These are phyloP conservation scores for Trichodelitschia bisporula DNA, from an alignment of 495 filamentous ascomycete species.

Conservation along the genomic window DNA sequence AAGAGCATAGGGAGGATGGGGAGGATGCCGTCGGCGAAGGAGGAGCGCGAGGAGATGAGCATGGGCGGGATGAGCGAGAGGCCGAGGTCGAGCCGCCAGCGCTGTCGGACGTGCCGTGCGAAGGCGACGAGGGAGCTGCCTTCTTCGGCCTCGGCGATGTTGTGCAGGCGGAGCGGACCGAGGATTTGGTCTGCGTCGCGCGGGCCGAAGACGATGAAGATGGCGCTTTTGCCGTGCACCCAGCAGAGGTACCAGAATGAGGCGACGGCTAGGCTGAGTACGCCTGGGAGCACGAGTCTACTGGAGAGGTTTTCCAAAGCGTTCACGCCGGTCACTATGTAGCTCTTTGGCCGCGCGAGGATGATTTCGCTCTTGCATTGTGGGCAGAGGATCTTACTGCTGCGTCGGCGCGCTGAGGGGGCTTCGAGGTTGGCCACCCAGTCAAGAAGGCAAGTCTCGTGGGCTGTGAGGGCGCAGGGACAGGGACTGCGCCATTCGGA, in stretches of 20 bases:
- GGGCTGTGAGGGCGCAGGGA: slow-evolving; percentile 67
- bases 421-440: slow-evolving; percentile 74
- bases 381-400: slow-evolving; percentile 47
- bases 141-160: neutral
- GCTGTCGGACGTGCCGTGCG: slow-evolving; percentile 5
- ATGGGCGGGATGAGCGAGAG: slow-evolving; percentile 36
- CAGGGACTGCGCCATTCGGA: slow-evolving; percentile 69
- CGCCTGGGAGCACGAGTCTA: slow-evolving; percentile 29
- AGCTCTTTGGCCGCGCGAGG: slow-evolving; percentile 44
- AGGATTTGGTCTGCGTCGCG: slow-evolving; percentile 29
- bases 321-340: slow-evolving; percentile 33
- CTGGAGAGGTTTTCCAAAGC: slow-evolving; percentile 27
- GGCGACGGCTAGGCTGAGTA: slow-evolving; percentile 6
- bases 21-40: slow-evolving; percentile 29
- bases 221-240: slow-evolving; percentile 31
- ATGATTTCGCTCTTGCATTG: slow-evolving; percentile 67
- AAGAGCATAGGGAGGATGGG: slow-evolving; percentile 38
- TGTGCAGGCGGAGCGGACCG: slow-evolving; percentile 8
- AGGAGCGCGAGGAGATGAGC: slow-evolving; percentile 33
- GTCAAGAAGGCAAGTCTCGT: slow-evolving; percentile 70
- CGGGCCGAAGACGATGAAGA: slow-evolving; percentile 36
- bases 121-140: neutral
- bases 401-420: slow-evolving; percentile 19
- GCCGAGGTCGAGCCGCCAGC: slow-evolving; percentile 22
- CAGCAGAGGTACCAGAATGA: slow-evolving; percentile 23